phyloP scores from a whole-genome alignment of 2,329 filamentous ascomycete species.

The Claviceps sp. region DNA sequence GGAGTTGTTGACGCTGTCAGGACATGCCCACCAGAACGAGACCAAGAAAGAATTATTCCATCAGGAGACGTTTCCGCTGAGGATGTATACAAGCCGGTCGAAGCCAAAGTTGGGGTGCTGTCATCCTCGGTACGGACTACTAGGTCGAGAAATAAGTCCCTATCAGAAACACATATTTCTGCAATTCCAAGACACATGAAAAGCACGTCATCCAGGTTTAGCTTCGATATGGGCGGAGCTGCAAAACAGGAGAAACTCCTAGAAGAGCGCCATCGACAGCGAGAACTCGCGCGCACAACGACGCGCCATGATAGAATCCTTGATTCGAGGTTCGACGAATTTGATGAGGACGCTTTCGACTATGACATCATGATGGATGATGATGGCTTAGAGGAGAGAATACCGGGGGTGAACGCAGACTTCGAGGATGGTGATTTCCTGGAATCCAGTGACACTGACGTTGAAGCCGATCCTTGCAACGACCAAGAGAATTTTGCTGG shows the following conservation, averaged over 20 bases:
- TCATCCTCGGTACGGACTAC: slow-evolving; percentile 17
- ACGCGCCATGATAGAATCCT: slow-evolving; percentile 22
- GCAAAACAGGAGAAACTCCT: slow-evolving; percentile 55
- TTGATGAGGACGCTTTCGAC: slow-evolving; percentile 46
- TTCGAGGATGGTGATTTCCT: slow-evolving; percentile 4
- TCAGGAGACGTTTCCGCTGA: background rate
- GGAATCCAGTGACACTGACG: slow-evolving; percentile 7
- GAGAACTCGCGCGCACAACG: slow-evolving; percentile 46
- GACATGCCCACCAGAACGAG: background rate
- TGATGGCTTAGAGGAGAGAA: slow-evolving; percentile 52
- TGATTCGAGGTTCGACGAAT: slow-evolving; percentile 46
- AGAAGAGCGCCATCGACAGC: slow-evolving; percentile 59
- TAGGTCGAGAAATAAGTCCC: slow-evolving; percentile 39
- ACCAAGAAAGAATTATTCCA: background rate
- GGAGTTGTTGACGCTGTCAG: background rate
- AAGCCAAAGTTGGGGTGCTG: background rate
- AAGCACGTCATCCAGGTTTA: slow-evolving; percentile 68
- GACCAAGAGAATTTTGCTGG: slow-evolving; percentile 49
- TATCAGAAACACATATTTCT: slow-evolving; percentile 34
- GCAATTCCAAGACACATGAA: slow-evolving; percentile 52
- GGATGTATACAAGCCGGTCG: background rate
- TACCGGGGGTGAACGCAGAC: slow-evolving; percentile 38
- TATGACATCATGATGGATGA: slow-evolving; percentile 54
- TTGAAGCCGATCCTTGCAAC: slow-evolving; percentile 33
- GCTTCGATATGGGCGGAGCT: slow-evolving; percentile 65